Conservation (phyloP, 345 rosid genomes). For the Populus deltoides region DNA sequence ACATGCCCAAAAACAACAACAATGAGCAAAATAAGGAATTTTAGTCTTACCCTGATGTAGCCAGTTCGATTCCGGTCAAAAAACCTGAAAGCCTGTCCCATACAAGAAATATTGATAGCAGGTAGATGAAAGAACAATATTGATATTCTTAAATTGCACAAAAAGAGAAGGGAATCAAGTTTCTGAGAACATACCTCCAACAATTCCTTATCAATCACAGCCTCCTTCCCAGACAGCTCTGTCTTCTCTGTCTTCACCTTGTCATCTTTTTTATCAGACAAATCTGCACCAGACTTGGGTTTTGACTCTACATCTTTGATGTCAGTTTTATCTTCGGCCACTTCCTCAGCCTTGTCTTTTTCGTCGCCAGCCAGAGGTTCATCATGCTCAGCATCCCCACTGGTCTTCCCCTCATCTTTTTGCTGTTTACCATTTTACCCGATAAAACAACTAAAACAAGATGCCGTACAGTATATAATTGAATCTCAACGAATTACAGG, state of each 20-base stretch:
- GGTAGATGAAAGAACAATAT: neutral
- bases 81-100: slow-evolving; percentile 82
- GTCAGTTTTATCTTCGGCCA: slow-evolving; percentile 27
- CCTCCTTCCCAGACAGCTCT: slow-evolving; percentile 30
- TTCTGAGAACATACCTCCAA: slow-evolving; percentile 58
- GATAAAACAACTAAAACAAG: neutral
- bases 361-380: slow-evolving; percentile 23
- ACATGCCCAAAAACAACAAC: neutral
- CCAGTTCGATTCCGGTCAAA: slow-evolving; percentile 87
- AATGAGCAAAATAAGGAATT: neutral
- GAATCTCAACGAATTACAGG: neutral
- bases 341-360: slow-evolving; percentile 32
- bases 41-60: slow-evolving; percentile 60
- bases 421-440: slow-evolving; percentile 28
- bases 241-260: slow-evolving; percentile 34
- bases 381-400: slow-evolving; percentile 33
- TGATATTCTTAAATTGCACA: neutral
- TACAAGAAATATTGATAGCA: slow-evolving; percentile 3
- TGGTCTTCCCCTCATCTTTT: slow-evolving; percentile 39
- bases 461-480: neutral
- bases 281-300: slow-evolving; percentile 33
- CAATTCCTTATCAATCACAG: slow-evolving; percentile 61
- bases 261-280: slow-evolving; percentile 25
- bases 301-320: slow-evolving; percentile 36
- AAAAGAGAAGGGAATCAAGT: neutral